phyloP scores from a whole-genome alignment of 2,329 filamentous ascomycete genomes.

The Macroventuria anomochaeta region DNA sequence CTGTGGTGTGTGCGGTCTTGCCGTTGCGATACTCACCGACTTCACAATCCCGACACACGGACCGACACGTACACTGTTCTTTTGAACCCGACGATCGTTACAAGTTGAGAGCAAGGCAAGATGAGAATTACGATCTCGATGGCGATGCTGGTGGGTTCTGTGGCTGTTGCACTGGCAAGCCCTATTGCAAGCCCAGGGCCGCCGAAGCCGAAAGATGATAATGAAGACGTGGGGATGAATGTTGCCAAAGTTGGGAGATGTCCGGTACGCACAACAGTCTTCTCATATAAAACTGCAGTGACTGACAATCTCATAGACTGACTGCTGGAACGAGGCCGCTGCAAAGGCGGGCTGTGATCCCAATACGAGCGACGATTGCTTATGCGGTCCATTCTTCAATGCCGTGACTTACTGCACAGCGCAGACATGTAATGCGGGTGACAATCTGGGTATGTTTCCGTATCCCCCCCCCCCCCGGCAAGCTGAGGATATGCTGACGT shows the following conservation, averaged over 20 bases:
- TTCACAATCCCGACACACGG: conserved; percentile 3
- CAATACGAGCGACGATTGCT: conserved; percentile 37
- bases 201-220: conserved; percentile 2
- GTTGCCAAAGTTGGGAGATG: conserved; percentile 33
- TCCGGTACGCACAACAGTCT: conserved; percentile 28
- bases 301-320: conserved; percentile 27
- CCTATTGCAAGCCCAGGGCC: conserved; percentile 19
- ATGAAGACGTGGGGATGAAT: conserved; percentile 14
- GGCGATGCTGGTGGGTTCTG: conserved; percentile 19
- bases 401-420: conserved; percentile 39
- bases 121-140: conserved; percentile 29
- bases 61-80: conserved; percentile 8
- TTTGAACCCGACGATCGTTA: conserved; percentile 19
- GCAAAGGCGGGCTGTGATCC: conserved; percentile 39
- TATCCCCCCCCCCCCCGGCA: too few relatives aligned
- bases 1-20: conserved; percentile 2
- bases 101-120: conserved; percentile 1
- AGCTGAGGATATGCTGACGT: conserved; percentile 2
- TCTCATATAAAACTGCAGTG: background rate
- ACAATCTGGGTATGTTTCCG: conserved; percentile 41
- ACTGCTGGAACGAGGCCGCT: conserved; percentile 45
- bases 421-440: conserved; percentile 35
- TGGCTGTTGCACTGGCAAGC: conserved; percentile 28
- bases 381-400: conserved; percentile 45
- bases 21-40: conserved; percentile 8